Evolutionary conservation across 2,329 filamentous ascomycete species (phyloP).

Genomic region (Colletotrichum theobromicola): DNA sequence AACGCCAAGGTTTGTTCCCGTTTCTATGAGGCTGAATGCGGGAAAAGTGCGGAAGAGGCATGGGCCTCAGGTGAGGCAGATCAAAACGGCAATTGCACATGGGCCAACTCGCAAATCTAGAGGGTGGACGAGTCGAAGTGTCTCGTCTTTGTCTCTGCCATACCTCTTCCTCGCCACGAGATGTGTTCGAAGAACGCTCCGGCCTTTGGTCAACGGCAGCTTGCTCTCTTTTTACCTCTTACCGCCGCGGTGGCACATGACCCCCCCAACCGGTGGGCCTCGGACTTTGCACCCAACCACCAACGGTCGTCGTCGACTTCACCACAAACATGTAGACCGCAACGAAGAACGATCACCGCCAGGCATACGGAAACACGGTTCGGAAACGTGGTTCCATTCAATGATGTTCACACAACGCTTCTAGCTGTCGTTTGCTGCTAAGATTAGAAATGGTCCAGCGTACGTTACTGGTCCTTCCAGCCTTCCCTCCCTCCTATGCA

Average conservation of each 20-base stretch:
- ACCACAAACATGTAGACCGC: background rate
- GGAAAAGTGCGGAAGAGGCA: background rate
- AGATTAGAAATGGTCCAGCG: background rate
- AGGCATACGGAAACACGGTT: background rate
- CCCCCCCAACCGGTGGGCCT: background rate
- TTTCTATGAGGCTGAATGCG: background rate
- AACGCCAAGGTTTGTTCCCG: background rate
- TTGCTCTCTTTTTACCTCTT: background rate
- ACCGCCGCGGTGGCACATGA: background rate
- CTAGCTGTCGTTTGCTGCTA: constrained; percentile 1
- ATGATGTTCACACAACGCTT: constrained; percentile 2
- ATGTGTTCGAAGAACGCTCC: background rate
- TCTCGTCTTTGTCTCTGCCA: background rate
- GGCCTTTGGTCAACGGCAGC: background rate
- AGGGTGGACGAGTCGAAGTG: background rate
- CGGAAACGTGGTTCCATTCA: background rate
- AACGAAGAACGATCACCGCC: background rate
- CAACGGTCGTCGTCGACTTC: background rate
- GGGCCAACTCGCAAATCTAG: background rate
- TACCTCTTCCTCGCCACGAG: background rate
- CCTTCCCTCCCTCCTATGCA: background rate
- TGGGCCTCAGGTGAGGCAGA: background rate
- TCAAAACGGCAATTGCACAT: background rate
- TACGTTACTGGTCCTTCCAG: background rate
- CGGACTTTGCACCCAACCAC: background rate